Conservation (phyloP, 129 eudicot genomes). For the Pulicaria dysenterica region DNA sequence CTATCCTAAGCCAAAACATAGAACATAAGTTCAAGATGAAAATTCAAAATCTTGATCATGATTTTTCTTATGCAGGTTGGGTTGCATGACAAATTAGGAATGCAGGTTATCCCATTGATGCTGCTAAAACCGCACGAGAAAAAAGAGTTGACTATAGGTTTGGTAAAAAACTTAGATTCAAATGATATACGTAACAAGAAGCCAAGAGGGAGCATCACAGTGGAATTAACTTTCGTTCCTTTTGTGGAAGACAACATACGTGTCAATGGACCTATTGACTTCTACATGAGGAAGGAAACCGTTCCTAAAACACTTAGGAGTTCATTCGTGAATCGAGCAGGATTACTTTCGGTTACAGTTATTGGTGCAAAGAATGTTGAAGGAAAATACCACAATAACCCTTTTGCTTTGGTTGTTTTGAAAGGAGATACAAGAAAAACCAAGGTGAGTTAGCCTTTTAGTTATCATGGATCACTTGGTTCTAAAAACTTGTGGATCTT, state of each 20-base stretch:
- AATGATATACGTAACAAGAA: constrained; percentile 52
- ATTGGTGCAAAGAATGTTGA: constrained; percentile 57
- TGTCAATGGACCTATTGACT: constrained; percentile 39
- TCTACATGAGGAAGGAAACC: constrained; percentile 30
- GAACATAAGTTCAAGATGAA: constrained; percentile 9
- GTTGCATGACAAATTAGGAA: constrained; percentile 58
- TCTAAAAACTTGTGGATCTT: neutral
- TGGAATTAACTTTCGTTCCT: constrained; percentile 59
- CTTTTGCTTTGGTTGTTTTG: constrained; percentile 49
- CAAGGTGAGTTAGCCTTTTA: constrained; percentile 40
- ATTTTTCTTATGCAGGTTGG: constrained; percentile 45
- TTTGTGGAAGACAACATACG: constrained; percentile 42
- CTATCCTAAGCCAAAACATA: neutral
- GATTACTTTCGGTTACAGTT: constrained; percentile 51
- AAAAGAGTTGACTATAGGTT: constrained; percentile 48
- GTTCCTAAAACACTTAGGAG: constrained; percentile 35
- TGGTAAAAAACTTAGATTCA: constrained; percentile 46
- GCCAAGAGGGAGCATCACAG: constrained; percentile 59
- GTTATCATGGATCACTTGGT: neutral
- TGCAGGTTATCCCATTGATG: constrained; percentile 65
- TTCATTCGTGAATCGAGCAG: constrained; percentile 33
- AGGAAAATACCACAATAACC: constrained; percentile 60
- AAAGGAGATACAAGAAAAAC: constrained; percentile 63
- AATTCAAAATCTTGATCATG: neutral
- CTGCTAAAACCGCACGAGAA: constrained; percentile 49